Conservation (phyloP, 1,284 basidiomycete species). For the Xerocomus minutiporus region DNA sequence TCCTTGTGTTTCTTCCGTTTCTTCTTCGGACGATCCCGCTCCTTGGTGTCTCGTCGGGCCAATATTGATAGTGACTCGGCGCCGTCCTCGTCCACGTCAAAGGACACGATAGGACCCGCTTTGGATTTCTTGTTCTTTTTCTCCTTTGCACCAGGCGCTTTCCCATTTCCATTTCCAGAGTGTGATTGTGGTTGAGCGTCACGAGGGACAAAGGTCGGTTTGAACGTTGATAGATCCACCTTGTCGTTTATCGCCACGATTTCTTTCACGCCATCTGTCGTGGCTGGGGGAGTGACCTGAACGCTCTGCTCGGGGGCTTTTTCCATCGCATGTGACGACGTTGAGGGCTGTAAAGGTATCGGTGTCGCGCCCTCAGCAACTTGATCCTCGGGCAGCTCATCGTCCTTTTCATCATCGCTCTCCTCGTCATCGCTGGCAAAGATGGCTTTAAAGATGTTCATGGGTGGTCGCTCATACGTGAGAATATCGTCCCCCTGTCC, state of each 20-base stretch:
- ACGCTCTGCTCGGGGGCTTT: background rate
- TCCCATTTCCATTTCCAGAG: constrained; percentile 19
- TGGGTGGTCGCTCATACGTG: constrained; percentile 80
- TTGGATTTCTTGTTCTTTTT: constrained; percentile 40
- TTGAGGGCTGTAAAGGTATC: constrained; percentile 6
- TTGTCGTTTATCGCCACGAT: constrained; percentile 24
- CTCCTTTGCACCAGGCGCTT: constrained; percentile 29
- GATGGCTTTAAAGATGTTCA: constrained; percentile 94
- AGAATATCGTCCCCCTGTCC: constrained; percentile 81
- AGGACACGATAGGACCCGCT: constrained; percentile 54
- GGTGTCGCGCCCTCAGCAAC: constrained; percentile 10
- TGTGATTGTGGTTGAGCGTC: constrained; percentile 36
- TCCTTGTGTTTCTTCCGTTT: constrained; percentile 42
- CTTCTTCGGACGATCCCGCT: constrained; percentile 44
- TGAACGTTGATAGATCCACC: constrained; percentile 65
- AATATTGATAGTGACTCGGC: constrained; percentile 36
- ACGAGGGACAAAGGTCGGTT: constrained; percentile 76
- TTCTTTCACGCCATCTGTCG: background rate
- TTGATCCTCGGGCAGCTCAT: constrained; percentile 35
- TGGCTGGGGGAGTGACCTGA: background rate
- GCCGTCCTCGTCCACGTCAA: constrained; percentile 60
- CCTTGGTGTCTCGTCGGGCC: constrained; percentile 32
- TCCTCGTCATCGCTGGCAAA: constrained; percentile 88
- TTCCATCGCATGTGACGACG: background rate
- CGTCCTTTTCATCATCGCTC: constrained; percentile 57